These are phyloP conservation scores for Nelumbo lutea DNA, from an alignment of 164 flowering plant genomes.

Conservation along the genomic window DNA sequence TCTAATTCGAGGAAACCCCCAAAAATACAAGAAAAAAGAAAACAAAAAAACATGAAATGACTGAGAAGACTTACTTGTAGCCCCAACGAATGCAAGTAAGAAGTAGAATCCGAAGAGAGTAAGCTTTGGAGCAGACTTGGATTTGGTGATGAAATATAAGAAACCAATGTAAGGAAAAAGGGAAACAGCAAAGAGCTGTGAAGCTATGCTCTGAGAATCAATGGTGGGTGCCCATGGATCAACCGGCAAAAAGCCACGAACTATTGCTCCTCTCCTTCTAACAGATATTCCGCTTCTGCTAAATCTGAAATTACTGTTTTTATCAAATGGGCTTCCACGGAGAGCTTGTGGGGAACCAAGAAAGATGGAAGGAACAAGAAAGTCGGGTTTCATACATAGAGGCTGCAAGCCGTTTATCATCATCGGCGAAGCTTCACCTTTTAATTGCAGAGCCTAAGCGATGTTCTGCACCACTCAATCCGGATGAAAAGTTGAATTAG, in stretches of 20 bases:
- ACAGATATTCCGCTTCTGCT: slow-evolving; percentile 5
- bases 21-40: not conserved
- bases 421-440: too few relatives aligned
- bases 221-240: slow-evolving; percentile 93
- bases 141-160: slow-evolving; percentile 88
- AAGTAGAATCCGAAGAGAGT: slow-evolving; percentile 94
- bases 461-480: too few relatives aligned
- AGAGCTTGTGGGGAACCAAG: too few relatives aligned
- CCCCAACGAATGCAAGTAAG: slow-evolving; percentile 93
- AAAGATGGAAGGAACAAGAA: too few relatives aligned
- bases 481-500: too few relatives aligned
- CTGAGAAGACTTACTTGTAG: slow-evolving; percentile 68
- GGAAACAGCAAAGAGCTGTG: slow-evolving; percentile 84
- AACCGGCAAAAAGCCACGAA: slow-evolving; percentile 55
- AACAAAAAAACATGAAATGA: not conserved
- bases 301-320: slow-evolving; percentile 1
- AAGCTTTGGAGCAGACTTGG: slow-evolving; percentile 81
- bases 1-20: too few relatives aligned
- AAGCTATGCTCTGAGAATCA: slow-evolving; percentile 83
- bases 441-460: too few relatives aligned
- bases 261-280: slow-evolving; percentile 15
- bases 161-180: slow-evolving; percentile 87
- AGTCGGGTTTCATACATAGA: too few relatives aligned
- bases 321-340: too few relatives aligned
- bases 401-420: too few relatives aligned